Conservation (phyloP, 1,284 basidiomycete species). For the Ceratobasidium sp. region DNA sequence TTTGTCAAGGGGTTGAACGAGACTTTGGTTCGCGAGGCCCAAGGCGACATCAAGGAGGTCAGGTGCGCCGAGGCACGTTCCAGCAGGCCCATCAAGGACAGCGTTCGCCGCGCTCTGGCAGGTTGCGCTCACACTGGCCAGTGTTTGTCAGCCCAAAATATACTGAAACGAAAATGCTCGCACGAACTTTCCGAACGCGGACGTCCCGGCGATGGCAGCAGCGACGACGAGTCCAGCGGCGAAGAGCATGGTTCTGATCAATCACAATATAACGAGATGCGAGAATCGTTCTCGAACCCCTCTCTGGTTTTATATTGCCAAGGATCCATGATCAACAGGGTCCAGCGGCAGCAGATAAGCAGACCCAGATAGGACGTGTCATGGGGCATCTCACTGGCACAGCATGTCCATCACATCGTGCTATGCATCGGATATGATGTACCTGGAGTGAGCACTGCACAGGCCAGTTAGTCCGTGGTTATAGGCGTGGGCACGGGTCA, state of each 20-base stretch:
- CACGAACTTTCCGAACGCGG: slow-evolving; percentile 11
- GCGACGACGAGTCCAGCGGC: slow-evolving; percentile 25
- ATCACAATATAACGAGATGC: background rate
- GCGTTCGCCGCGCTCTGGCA: background rate
- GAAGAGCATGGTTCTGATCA: slow-evolving; percentile 16
- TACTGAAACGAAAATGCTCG: background rate
- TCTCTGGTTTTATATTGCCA: background rate
- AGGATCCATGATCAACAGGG: background rate
- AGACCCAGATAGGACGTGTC: too few relatives aligned
- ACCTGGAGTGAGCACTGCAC: too few relatives aligned
- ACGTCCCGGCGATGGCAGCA: slow-evolving; percentile 20
- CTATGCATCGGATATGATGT: too few relatives aligned
- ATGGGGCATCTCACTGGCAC: too few relatives aligned
- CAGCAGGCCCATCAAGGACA: slow-evolving; percentile 11
- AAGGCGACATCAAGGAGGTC: background rate
- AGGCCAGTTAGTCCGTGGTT: too few relatives aligned
- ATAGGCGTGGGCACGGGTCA: too few relatives aligned
- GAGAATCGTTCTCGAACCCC: background rate
- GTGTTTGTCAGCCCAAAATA: background rate
- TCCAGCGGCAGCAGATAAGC: background rate
- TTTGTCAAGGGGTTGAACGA: slow-evolving; percentile 11
- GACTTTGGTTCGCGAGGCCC: slow-evolving; percentile 2
- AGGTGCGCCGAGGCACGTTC: slow-evolving; percentile 10
- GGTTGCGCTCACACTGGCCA: background rate
- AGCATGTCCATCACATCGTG: too few relatives aligned